phyloP scores from a whole-genome alignment of 768 basidiomycete species.

The Hirschioporus abietinus region DNA sequence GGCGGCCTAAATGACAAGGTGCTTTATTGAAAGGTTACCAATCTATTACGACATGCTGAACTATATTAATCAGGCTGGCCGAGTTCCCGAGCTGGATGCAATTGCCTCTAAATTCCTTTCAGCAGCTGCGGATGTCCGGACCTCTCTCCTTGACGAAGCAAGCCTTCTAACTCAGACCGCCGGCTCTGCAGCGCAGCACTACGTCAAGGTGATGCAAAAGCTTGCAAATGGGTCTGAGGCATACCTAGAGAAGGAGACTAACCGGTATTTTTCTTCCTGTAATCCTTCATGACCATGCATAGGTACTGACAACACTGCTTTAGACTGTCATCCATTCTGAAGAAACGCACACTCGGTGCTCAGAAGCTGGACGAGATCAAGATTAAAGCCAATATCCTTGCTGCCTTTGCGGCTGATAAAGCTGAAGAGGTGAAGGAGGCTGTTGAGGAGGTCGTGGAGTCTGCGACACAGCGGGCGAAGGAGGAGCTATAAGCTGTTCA shows the following conservation, averaged over 20 bases:
- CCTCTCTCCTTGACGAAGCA: constrained; percentile 65
- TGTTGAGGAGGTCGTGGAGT: constrained; percentile 19
- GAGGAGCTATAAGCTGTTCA: constrained; percentile 11
- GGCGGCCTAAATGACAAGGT: constrained; percentile 75
- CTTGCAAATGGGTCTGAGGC: constrained; percentile 59
- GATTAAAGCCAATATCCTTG: constrained; percentile 83
- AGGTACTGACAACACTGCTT: constrained; percentile 16
- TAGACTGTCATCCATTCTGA: constrained; percentile 71
- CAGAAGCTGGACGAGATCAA: constrained; percentile 91
- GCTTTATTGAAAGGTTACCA: constrained; percentile 15
- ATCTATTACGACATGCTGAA: background rate
- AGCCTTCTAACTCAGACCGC: constrained; percentile 41
- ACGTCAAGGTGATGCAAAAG: constrained; percentile 89
- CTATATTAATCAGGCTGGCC: constrained; percentile 62
- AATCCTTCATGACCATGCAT: constrained; percentile 3
- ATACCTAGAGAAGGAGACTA: constrained; percentile 83
- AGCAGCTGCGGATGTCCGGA: constrained; percentile 49
- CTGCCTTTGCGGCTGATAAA: constrained; percentile 45
- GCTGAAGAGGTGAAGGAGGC: constrained; percentile 20
- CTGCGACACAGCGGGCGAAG: constrained; percentile 18
- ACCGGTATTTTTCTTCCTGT: constrained; percentile 49
- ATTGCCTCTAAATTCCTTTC: constrained; percentile 73
- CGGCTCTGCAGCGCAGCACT: constrained; percentile 62
- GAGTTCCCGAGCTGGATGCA: constrained; percentile 67
- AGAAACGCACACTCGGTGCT: constrained; percentile 70